These are phyloP conservation scores for Penicillium glabrum DNA, from an alignment of 2,329 filamentous ascomycete genomes.

Conservation along the genomic window DNA sequence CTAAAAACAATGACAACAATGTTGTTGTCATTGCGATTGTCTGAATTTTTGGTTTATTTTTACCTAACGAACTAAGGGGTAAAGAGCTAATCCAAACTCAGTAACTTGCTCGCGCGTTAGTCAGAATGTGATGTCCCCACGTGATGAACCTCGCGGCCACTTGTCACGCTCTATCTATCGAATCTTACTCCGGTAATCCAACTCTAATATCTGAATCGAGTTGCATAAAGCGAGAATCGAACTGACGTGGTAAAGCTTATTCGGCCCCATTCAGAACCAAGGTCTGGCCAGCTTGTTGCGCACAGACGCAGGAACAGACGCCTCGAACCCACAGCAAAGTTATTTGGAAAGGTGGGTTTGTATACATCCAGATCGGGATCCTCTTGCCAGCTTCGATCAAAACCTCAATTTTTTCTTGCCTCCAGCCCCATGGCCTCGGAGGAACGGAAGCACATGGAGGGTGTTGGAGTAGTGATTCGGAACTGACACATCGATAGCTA, in stretches of 20 bases:
- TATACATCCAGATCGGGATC: background rate
- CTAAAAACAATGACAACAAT: background rate
- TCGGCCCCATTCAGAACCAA: background rate
- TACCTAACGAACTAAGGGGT: background rate
- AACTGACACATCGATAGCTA: background rate
- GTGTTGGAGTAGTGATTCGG: background rate
- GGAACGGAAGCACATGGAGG: background rate
- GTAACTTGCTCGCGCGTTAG: background rate
- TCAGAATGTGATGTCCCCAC: background rate
- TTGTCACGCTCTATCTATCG: slow-evolving; percentile 9
- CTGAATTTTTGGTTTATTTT: background rate
- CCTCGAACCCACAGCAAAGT: background rate
- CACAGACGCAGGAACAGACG: background rate
- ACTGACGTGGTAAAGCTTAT: background rate
- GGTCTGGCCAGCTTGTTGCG: background rate
- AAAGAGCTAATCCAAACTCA: background rate
- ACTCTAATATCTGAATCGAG: background rate
- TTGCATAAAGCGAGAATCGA: background rate
- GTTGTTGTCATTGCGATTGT: background rate
- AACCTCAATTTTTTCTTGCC: background rate
- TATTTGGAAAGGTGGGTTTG: background rate
- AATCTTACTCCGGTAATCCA: slow-evolving; percentile 2
- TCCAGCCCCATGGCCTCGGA: background rate
- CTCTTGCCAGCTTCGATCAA: background rate
- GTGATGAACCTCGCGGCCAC: background rate